phyloP scores from a whole-genome alignment of 2,329 filamentous ascomycete genomes.

The Pyrenophora tritici-repentis region DNA sequence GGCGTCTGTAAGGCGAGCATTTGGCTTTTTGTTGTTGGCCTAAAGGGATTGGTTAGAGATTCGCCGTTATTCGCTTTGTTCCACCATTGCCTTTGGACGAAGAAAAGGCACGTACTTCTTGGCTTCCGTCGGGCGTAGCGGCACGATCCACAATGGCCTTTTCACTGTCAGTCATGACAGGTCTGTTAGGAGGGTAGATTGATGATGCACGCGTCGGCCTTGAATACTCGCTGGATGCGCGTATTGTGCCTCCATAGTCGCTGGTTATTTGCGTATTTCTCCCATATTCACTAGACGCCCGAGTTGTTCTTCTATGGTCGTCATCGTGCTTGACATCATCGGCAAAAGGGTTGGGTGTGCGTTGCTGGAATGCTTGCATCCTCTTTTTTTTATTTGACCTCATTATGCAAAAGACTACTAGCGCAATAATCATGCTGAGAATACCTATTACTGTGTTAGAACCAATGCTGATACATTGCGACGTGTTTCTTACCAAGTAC shows the following conservation, averaged over 20 bases:
- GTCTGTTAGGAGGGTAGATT: background rate
- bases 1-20: constrained; percentile 5
- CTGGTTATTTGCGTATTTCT: too few relatives aligned
- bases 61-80: background rate
- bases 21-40: background rate
- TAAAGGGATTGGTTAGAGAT: background rate
- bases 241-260: too few relatives aligned
- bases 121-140: constrained; percentile 9
- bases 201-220: background rate
- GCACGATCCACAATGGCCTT: constrained; percentile 18
- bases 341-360: background rate
- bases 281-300: too few relatives aligned
- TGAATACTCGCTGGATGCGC: background rate
- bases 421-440: constrained; percentile 10
- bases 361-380: background rate
- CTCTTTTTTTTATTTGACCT: constrained; percentile 4
- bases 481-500: constrained; percentile 8
- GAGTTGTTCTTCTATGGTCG: too few relatives aligned
- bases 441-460: constrained; percentile 6
- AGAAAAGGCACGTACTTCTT: constrained; percentile 8
- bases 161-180: constrained; percentile 15
- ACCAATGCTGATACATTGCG: background rate
- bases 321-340: too few relatives aligned
- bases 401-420: constrained; percentile 9
- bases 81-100: background rate